Evolutionary conservation across 768 basidiomycete species (phyloP).

Genomic region (Leccinum truebloodii): DNA sequence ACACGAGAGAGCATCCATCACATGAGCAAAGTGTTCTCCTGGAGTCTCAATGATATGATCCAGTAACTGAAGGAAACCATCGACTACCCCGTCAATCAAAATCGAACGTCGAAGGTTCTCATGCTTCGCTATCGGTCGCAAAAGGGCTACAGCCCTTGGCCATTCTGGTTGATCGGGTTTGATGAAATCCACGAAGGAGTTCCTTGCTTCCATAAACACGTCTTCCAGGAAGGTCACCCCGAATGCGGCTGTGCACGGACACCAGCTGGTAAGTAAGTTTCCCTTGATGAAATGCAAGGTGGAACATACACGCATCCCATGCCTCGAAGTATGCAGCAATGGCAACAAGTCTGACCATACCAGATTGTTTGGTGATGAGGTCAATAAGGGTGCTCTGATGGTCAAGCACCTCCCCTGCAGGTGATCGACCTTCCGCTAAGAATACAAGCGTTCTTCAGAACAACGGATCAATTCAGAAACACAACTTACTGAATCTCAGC

Average conservation of each 20-base stretch:
- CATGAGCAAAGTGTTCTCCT: conserved; percentile 12
- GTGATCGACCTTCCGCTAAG: conserved; percentile 11
- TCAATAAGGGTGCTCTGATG: conserved; percentile 9
- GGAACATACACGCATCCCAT: conserved; percentile 9
- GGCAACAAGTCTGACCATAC: conserved; percentile 13
- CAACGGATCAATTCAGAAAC: not conserved
- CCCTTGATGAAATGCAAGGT: not conserved
- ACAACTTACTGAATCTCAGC: conserved; percentile 19
- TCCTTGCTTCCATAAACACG: conserved; percentile 7
- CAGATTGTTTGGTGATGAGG: conserved; percentile 5
- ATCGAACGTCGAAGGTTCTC: conserved; percentile 12
- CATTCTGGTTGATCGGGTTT: conserved; percentile 15
- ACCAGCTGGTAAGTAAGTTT: not conserved
- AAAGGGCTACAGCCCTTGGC: conserved; percentile 19
- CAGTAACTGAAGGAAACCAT: conserved; percentile 13
- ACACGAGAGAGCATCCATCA: conserved; percentile 19
- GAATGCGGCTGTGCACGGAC: not conserved
- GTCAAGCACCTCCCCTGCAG: not conserved
- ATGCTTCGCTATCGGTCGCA: conserved; percentile 18
- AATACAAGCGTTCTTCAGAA: not conserved
- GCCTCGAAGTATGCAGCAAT: conserved; percentile 19
- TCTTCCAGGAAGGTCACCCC: conserved; percentile 2
- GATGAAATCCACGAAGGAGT: conserved; percentile 3
- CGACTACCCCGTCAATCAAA: conserved; percentile 7
- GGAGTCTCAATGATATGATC: conserved; percentile 6